phyloP scores from a whole-genome alignment of 352 stramenopile genomes.

The Phytophthora hybrid region DNA sequence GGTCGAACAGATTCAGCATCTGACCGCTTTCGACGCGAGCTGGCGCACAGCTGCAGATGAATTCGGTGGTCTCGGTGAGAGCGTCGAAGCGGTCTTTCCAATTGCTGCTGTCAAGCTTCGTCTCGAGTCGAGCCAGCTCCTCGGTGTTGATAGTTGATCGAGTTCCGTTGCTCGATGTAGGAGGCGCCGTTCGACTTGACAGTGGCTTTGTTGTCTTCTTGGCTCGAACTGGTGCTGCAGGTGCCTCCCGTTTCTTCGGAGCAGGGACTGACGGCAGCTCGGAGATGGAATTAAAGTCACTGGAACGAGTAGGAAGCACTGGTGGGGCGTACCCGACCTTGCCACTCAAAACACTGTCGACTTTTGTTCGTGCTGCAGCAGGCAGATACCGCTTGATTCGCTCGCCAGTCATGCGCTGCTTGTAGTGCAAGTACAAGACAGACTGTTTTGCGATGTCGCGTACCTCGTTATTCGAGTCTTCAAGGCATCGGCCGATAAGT shows the following conservation, averaged over 20 bases:
- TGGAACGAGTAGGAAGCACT: slow-evolving; percentile 10
- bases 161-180: slow-evolving; percentile 27
- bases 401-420: slow-evolving; percentile 49
- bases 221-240: background rate
- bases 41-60: slow-evolving; percentile 38
- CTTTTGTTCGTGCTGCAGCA: slow-evolving; percentile 46
- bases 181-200: slow-evolving; percentile 24
- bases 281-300: background rate
- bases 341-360: slow-evolving; percentile 55
- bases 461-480: slow-evolving; percentile 84
- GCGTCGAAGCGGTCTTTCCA: slow-evolving; percentile 85
- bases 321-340: slow-evolving; percentile 36
- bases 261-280: slow-evolving; percentile 1
- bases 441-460: slow-evolving; percentile 72
- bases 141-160: slow-evolving; percentile 49
- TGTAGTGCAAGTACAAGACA: slow-evolving; percentile 54
- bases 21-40: slow-evolving; percentile 44
- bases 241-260: slow-evolving; percentile 16
- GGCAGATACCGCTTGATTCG: slow-evolving; percentile 69
- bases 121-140: slow-evolving; percentile 48
- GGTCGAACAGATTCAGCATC: slow-evolving; percentile 73
- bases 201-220: slow-evolving; percentile 24
- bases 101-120: slow-evolving; percentile 71
- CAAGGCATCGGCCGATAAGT: slow-evolving; percentile 68
- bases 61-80: slow-evolving; percentile 48